Evolutionary conservation across 805 yeast genomes (phyloP), one percentile per base, ranked within the genome.

Genomic region (Barnettozyma salicaria): DNA sequence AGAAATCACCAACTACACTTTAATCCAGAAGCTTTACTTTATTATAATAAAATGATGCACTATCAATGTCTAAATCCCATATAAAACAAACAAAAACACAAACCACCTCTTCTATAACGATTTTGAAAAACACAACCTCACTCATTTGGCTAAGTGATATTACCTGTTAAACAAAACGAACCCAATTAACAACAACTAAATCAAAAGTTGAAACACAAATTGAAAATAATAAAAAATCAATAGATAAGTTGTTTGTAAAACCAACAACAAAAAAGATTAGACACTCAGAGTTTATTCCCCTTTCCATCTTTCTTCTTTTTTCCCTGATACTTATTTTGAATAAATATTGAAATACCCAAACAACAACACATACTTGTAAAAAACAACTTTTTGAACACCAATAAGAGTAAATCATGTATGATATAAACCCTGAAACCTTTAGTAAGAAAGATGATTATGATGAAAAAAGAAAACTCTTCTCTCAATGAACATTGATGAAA

Each of bases 31-130:
- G 11, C n/a, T n/a, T n/a, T n/a, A n/a, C n/a, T n/a, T n/a, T n/a
- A n/a, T n/a, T n/a, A n/a, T n/a, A 26, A 26, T 35, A 32, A 24
- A 25, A 29, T 31, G 38, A 39, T 45, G 46, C 48, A 44, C 50
- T 30, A 33, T 46, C 43, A 45, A 46, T 46, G 50, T 46, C 50
- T 46, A 42, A 45, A 46, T 36, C 48, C 48, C 42, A 44, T 43
- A 41, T 36, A 40, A 31, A 28, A 22, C 28, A 32, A 30, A 38
- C 41, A 44, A 40, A 39, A 39, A 40, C 41, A 42, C 44, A 33
- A 36, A 40, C 37, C 37, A 39, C 33, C 49, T 46, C 42, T 46
- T 46, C 46, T 46, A 44, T 41, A 36, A 40, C 30, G 29, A 30
- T 37, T 34, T 37, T 31, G 27, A 19, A 30, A 28, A 29, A 30